Base-by-base conservation (phyloP, 2,329 filamentous ascomycete genomes). In the Penicillium thymicola region DNA sequence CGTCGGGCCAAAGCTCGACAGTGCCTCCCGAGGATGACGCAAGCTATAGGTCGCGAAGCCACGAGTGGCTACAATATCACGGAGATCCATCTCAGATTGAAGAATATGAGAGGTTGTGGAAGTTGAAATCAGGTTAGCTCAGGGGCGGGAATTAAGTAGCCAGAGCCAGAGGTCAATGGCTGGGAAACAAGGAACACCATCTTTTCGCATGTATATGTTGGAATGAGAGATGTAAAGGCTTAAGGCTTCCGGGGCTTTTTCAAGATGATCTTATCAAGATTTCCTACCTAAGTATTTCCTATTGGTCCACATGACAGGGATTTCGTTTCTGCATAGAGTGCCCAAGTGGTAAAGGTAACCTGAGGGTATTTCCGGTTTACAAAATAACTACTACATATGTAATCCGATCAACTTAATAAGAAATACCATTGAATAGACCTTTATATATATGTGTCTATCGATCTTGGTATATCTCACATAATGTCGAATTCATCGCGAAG, bases 1-100 rank as follows among this genome's bases (percentile, higher is more conserved):
- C 5, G 71, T 74, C 18, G 72, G 72, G 30, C 69, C 71, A 40
- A 72, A 56, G 52, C 71, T 71, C 8, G 63, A 64, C 25, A 62
- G 57, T 16, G 65, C 59, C 47, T 75, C 72, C 32, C 65, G 36
- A 4, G 72, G 73, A 55, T 70, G 69, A 18, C 57, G 59, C 23
- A 74, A 41, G 11, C 62, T 51, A 49, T 68, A 63, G 38, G 52
- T 54, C 16, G 55, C 47, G 14, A 72, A 60, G 32, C 56, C 41
- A n/a, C 59, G 34, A 11, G 59, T 34, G 16, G 59, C 55, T 23
- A 51, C 34, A 13, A 65, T 28, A 38, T 65, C 61, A 34, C 54
- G 55, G 5, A 63, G 52, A 4, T 59, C 58, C 64, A 66, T 66
- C 11, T 43, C 11, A 5, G 14, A 34, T 25, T n/a, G 30, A 45